Percentiles rank a stretch among this genome's conserved stretches.
Conservation (phyloP, 768 basidiomycete genomes). For the Lentinula aciculospora region DNA sequence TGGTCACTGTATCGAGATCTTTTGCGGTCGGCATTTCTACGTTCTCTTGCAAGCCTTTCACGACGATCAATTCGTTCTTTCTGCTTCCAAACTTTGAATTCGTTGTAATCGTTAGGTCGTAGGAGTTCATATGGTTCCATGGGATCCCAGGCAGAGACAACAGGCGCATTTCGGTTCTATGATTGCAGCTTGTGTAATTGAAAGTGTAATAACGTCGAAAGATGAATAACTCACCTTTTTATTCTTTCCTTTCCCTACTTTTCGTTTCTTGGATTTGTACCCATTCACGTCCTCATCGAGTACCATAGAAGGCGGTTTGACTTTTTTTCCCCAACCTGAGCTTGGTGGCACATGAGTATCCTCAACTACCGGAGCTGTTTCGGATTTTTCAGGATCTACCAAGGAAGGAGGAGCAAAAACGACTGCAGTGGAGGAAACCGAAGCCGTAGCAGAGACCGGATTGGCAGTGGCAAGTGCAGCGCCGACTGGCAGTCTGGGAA, state of each 20-base stretch:
- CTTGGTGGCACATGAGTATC: constrained; percentile 30
- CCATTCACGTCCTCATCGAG: constrained; percentile 88
- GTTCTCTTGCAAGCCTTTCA: constrained; percentile 59
- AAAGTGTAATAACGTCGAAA: neutral
- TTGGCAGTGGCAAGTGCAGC: constrained; percentile 40
- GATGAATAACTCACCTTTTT: constrained; percentile 48
- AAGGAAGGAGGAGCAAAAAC: constrained; percentile 67
- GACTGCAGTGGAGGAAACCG: constrained; percentile 47
- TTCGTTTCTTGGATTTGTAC: constrained; percentile 56
- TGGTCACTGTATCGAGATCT: constrained; percentile 51
- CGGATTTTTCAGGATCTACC: constrained; percentile 23
- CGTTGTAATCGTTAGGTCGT: constrained; percentile 85
- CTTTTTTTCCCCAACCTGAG: constrained; percentile 81
- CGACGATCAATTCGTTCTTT: constrained; percentile 70
- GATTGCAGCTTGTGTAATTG: constrained; percentile 3
- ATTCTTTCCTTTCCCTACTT: constrained; percentile 46
- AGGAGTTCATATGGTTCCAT: constrained; percentile 74
- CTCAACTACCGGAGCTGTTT: constrained; percentile 12
- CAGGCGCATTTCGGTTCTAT: constrained; percentile 57
- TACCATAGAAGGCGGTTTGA: constrained; percentile 87
- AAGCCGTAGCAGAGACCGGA: constrained; percentile 20
- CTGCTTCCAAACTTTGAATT: constrained; percentile 78
- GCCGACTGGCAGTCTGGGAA: constrained; percentile 54
- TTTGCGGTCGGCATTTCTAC: constrained; percentile 40
- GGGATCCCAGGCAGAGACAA: constrained; percentile 68